Conservation (phyloP, 169 alveolate species). For the Theileria sp. region DNA sequence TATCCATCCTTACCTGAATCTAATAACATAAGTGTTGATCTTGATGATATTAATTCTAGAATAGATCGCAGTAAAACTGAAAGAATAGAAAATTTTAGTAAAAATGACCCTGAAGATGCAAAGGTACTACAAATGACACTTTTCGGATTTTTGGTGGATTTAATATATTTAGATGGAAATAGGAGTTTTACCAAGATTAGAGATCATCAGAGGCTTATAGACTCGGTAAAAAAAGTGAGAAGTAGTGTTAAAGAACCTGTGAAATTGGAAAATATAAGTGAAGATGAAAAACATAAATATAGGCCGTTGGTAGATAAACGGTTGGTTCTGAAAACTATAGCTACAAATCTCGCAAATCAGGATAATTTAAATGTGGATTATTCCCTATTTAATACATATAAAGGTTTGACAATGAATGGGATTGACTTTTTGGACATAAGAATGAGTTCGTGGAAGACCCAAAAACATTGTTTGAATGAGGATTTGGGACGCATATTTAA, state of each 20-base stretch:
- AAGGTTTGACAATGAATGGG: background rate
- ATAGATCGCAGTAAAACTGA: background rate
- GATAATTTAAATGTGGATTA: background rate
- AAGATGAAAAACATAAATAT: slow-evolving; percentile 5
- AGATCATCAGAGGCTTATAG: slow-evolving; percentile 17
- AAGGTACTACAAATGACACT: slow-evolving; percentile 43
- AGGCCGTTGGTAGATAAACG: slow-evolving; percentile 43
- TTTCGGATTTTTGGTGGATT: slow-evolving; percentile 48
- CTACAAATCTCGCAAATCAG: slow-evolving; percentile 22
- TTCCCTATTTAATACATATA: background rate
- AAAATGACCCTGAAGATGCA: slow-evolving; percentile 13
- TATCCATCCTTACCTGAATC: background rate
- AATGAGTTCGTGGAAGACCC: slow-evolving; percentile 47
- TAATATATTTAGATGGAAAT: slow-evolving; percentile 37
- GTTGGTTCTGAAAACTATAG: background rate
- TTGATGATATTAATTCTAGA: slow-evolving; percentile 1
- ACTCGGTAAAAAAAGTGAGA: slow-evolving; percentile 16
- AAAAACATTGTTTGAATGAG: slow-evolving; percentile 8
- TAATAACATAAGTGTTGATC: slow-evolving; percentile 5
- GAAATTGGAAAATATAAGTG: slow-evolving; percentile 17
- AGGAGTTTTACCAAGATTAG: slow-evolving; percentile 30
- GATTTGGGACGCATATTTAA: slow-evolving; percentile 43
- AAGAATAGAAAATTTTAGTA: background rate
- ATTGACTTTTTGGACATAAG: slow-evolving; percentile 20
- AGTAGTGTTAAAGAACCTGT: background rate